phyloP scores from a whole-genome alignment of 306 rosid genomes.

The Dryas alaskensis region DNA sequence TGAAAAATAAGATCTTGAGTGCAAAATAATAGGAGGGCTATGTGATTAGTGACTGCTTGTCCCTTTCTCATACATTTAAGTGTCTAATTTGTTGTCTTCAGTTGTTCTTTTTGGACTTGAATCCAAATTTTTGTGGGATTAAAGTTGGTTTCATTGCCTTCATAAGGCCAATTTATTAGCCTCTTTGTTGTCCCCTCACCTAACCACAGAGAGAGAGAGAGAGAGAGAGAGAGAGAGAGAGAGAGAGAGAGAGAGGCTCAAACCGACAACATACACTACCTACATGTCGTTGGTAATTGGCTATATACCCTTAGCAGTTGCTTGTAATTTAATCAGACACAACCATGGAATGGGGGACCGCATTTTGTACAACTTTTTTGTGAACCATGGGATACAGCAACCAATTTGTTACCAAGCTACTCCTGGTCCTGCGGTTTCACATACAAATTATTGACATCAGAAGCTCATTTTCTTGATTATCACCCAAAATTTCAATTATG shows the following conservation, averaged over 20 bases:
- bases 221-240: not conserved
- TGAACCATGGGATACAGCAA: not conserved
- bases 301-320: not conserved
- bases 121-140: constrained; percentile 19
- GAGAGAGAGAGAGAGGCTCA: not conserved
- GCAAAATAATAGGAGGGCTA: constrained; percentile 35
- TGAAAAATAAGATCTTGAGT: constrained; percentile 30
- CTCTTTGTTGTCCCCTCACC: constrained; percentile 14
- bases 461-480: not conserved
- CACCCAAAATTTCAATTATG: no score
- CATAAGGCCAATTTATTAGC: not conserved
- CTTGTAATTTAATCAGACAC: constrained; percentile 29
- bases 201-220: constrained; percentile 5
- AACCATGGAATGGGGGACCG: constrained; percentile 16
- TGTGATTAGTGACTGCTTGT: constrained; percentile 15
- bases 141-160: constrained; percentile 11
- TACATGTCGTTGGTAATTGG: constrained; percentile 9
- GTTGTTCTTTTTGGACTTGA: constrained; percentile 17
- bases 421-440: not conserved
- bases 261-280: constrained; percentile 2
- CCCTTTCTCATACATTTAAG: constrained; percentile 9
- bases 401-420: not conserved
- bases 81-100: constrained; percentile 19
- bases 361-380: not conserved
- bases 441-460: not conserved